A percentile compares a stretch with the other conserved stretches of the same genome.
phyloP scores from a whole-genome alignment of 495 filamentous ascomycete species.

The Xylaria scruposa region DNA sequence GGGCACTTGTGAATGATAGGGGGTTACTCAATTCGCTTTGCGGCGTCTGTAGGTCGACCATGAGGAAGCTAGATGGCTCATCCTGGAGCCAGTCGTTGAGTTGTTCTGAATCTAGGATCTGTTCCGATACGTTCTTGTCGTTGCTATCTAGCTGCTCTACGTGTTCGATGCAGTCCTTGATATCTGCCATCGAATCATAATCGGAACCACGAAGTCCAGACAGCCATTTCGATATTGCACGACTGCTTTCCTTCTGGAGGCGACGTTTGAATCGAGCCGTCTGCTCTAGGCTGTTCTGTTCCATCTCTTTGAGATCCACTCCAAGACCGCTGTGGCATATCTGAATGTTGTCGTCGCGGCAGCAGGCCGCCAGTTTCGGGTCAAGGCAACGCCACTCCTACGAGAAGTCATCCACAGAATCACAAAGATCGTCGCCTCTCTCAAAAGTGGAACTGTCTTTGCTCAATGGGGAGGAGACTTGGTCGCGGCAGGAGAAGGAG shows the following conservation, averaged over 20 bases:
- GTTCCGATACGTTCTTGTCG: not conserved
- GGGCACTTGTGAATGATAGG: not conserved
- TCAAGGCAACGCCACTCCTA: no score
- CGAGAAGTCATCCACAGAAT: no score
- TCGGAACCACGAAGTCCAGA: not conserved
- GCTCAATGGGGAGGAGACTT: no score
- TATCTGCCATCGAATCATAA: not conserved
- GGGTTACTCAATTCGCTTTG: not conserved
- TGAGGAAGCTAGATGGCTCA: not conserved
- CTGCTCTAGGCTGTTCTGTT: slow-evolving; percentile 1
- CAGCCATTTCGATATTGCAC: not conserved
- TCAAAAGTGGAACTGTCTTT: no score
- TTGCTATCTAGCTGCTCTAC: not conserved
- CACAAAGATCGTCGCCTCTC: no score
- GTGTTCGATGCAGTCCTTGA: not conserved
- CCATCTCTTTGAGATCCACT: not conserved
- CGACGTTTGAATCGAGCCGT: not conserved
- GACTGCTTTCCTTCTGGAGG: not conserved
- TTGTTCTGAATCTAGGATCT: not conserved
- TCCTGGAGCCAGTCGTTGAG: not conserved
- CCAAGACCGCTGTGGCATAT: no score
- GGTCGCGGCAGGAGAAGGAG: no score
- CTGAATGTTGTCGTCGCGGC: no score
- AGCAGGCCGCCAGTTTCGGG: no score
- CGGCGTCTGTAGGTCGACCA: slow-evolving; percentile 1